phyloP scores from a whole-genome alignment of 2,329 filamentous ascomycete genomes.

The Botrytis sinoallii region DNA sequence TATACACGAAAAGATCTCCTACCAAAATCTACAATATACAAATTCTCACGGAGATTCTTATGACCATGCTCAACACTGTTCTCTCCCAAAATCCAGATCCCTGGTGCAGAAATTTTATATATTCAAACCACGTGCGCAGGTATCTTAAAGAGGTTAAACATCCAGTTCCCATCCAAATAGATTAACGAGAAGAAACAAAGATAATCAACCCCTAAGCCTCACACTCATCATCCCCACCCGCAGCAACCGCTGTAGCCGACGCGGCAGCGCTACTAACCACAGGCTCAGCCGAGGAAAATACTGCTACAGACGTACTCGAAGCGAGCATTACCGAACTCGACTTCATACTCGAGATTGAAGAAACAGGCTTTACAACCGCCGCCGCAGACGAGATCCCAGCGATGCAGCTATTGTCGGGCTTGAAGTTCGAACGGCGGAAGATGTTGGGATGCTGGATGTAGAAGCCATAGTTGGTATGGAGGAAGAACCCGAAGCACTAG shows the following conservation, averaged over 20 bases:
- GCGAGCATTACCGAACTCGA: background rate
- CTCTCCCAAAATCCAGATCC: background rate
- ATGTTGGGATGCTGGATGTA: background rate
- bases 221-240: background rate
- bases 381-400: background rate
- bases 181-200: background rate
- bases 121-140: background rate
- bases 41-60: background rate
- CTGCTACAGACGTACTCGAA: no score
- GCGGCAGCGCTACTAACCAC: no score
- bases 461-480: background rate
- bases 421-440: background rate
- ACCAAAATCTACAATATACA: background rate
- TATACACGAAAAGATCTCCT: background rate
- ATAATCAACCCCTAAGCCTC: no score
- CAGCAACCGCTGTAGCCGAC: background rate
- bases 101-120: no score
- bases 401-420: background rate
- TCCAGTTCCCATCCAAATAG: fast-evolving
- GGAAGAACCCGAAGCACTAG: background rate
- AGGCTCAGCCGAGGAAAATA: no score
- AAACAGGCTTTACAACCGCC: background rate
- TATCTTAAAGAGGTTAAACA: background rate
- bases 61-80: fast-evolving
- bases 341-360: fast-evolving